Evolutionary conservation across 192 early-diverging fungal species (phyloP).

Genomic region (Podila clonocystis): DNA sequence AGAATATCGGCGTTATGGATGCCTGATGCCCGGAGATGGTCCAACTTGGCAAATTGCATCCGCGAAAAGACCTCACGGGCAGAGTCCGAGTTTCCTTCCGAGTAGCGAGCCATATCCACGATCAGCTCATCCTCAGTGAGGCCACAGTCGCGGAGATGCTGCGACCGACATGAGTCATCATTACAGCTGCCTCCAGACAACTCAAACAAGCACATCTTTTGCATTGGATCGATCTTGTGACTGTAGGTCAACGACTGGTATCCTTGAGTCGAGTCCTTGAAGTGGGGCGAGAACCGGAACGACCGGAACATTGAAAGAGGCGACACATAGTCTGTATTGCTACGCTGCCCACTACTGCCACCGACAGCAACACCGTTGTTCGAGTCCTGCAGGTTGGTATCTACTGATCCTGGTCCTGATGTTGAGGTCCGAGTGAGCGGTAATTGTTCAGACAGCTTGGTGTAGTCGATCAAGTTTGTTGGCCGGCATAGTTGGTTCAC

Average conservation of each 20-base stretch:
- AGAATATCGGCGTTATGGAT: constrained; percentile 38
- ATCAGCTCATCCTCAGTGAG: constrained; percentile 39
- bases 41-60: constrained; percentile 38
- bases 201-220: constrained; percentile 42
- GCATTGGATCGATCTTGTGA: constrained; percentile 39
- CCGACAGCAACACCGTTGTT: too few relatives aligned
- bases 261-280: constrained; percentile 7
- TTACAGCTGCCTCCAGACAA: constrained; percentile 42
- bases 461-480: neutral
- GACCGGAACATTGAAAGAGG: constrained; percentile 39
- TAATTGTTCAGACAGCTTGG: neutral
- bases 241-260: constrained; percentile 40
- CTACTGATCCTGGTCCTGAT: too few relatives aligned
- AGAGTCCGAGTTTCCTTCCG: constrained; percentile 21
- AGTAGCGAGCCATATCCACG: constrained; percentile 46
- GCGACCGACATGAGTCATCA: constrained; percentile 38
- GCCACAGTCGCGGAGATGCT: constrained; percentile 29
- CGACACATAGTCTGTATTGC: constrained; percentile 15
- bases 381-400: too few relatives aligned
- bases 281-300: constrained; percentile 25
- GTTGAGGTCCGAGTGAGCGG: too few relatives aligned
- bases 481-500: neutral
- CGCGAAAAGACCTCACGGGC: constrained; percentile 24
- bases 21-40: constrained; percentile 33
- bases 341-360: neutral